A percentile compares a stretch with the other conserved stretches of the same genome.
phyloP scores from a whole-genome alignment of 371 early-diverging fungal species.

The Actinomucor elegans region DNA sequence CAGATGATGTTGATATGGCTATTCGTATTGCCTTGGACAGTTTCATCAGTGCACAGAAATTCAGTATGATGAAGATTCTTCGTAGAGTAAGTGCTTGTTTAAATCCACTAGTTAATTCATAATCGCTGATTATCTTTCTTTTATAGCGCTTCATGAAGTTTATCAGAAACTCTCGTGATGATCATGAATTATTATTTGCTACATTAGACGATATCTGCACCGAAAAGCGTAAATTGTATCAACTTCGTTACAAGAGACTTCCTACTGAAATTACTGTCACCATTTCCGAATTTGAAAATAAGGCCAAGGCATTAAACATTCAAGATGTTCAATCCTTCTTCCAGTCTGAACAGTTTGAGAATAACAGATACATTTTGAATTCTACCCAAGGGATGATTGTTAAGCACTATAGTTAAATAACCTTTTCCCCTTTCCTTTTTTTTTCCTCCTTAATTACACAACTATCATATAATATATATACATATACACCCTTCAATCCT shows the following conservation, averaged over 20 bases:
- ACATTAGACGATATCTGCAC: slow-evolving; percentile 72
- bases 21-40: slow-evolving; percentile 92
- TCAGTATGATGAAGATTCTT: slow-evolving; percentile 85
- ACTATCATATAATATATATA: neutral
- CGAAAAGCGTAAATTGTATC: slow-evolving; percentile 75
- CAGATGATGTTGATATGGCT: slow-evolving; percentile 96
- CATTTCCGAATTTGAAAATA: slow-evolving; percentile 61
- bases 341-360: slow-evolving; percentile 41
- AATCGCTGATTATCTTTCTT: no score
- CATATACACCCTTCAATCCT: slow-evolving; percentile 1
- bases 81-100: slow-evolving; percentile 49
- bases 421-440: no score
- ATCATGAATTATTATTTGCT: slow-evolving; percentile 77
- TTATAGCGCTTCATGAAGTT: slow-evolving; percentile 84
- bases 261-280: slow-evolving; percentile 61
- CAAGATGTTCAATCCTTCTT: slow-evolving; percentile 67
- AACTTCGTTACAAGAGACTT: slow-evolving; percentile 57
- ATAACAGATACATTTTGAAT: slow-evolving; percentile 44
- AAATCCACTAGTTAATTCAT: neutral
- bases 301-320: slow-evolving; percentile 52
- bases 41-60: slow-evolving; percentile 97
- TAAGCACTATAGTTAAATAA: slow-evolving; percentile 13
- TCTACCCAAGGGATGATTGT: slow-evolving; percentile 9
- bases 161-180: slow-evolving; percentile 74
- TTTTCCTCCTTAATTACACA: neutral